Evolutionary conservation across 768 basidiomycete species (phyloP), one percentile per base, ranked within the genome.

Genomic region (Tylopilus intermedius): DNA sequence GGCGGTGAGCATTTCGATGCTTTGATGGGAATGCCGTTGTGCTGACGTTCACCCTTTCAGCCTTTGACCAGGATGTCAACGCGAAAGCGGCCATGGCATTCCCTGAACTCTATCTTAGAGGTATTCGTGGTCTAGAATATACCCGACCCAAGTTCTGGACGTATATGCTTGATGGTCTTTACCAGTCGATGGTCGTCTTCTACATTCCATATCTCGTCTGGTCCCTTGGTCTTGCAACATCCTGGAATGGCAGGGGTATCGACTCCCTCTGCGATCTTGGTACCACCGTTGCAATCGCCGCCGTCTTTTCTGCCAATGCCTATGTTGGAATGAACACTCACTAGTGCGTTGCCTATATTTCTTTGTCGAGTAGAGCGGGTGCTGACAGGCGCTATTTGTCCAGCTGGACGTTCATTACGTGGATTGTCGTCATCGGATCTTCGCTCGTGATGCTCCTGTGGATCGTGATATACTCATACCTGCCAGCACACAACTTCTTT

Each of bases 21-120:
- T n/a, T 21, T 15, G 33, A 24, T 37, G 40, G 32, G 27, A 47
- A 33, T 6, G 18, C 9, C 40, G 48, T 46, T 21, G 14, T 22
- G 29, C 22, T 60, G 24, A 64, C 58, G 45, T 45, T 32, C 42
- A 40, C 38, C 45, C 18, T 43, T 52, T 32, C 50, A 51, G 90
- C 93, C 21, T 95, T 96, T 66, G 95, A 97, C 70, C 94, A 97
- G 72, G 95, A 98, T 67, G 77, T 95, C 62, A 91, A 94, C 64
- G 87, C 90, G 18, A 81, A 83, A 67, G 92, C 90, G 0, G 90
- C 90, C 0, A 72, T 96, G 30, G 93, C 92, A 6, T 96, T 90
- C 73, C 95, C 95, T 5, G 90, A 94, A 61, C 82, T 98, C n/a
- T 98, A 98, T 67, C 77, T 94, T 58, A 86, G 94, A 35, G 95